A percentile compares a stretch with the other conserved stretches of the same genome.
phyloP scores from a whole-genome alignment of 257 asterid genomes.

The Ballota nigra region DNA sequence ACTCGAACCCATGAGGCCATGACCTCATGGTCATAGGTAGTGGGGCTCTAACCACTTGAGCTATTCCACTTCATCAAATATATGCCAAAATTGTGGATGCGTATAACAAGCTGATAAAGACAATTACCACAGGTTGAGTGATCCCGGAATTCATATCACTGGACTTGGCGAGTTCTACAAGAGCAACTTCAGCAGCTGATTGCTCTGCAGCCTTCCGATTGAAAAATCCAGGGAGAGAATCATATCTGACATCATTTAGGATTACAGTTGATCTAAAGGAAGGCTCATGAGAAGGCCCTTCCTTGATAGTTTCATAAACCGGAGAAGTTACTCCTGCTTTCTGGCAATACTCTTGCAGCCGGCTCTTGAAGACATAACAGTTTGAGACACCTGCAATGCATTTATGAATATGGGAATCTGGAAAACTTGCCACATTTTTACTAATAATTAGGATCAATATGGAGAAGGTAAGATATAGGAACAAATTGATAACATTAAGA shows the following conservation, averaged over 20 bases:
- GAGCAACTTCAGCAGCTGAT: slow-evolving; percentile 99
- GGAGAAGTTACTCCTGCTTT: slow-evolving; percentile 77
- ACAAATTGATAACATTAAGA: slow-evolving; percentile 2
- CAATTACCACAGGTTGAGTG: slow-evolving; percentile 77
- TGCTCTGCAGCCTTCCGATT: slow-evolving; percentile 97
- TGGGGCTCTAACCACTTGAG: too few relatives aligned
- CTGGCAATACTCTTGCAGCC: slow-evolving; percentile 90
- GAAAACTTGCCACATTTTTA: not conserved
- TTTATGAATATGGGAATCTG: not conserved
- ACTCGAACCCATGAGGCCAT: too few relatives aligned
- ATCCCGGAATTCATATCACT: slow-evolving; percentile 45
- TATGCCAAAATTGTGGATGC: not conserved
- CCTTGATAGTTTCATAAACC: slow-evolving; percentile 74
- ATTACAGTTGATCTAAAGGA: slow-evolving; percentile 75
- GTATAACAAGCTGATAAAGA: not conserved
- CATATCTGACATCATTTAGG: slow-evolving; percentile 58
- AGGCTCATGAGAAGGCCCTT: slow-evolving; percentile 96
- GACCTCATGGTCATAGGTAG: too few relatives aligned
- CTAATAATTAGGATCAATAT: not conserved
- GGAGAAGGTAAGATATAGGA: slow-evolving; percentile 9
- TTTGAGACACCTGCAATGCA: slow-evolving; percentile 62
- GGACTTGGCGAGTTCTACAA: slow-evolving; percentile 50
- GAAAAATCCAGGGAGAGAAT: slow-evolving; percentile 88
- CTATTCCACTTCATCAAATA: too few relatives aligned
- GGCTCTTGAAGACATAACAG: slow-evolving; percentile 91